Conservation (phyloP, 2,329 filamentous ascomycete genomes). For the Biscogniauxia sp. region DNA sequence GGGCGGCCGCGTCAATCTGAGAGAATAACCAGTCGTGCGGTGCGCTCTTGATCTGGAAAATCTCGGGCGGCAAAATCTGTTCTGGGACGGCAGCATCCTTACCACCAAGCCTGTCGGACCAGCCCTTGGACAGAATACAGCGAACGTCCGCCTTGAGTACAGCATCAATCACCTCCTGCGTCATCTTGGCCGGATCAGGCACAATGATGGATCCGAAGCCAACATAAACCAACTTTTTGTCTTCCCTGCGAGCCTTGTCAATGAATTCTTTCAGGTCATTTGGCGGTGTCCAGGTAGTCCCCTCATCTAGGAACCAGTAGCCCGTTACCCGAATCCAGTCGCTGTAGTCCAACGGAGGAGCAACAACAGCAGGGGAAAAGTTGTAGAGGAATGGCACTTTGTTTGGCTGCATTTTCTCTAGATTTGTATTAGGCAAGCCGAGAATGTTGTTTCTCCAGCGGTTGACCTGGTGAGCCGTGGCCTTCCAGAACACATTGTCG, state of each 20-base stretch:
- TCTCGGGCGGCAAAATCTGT: constrained; percentile 72
- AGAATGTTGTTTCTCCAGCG: constrained; percentile 83
- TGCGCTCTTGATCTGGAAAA: constrained; percentile 83
- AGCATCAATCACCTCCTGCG: constrained; percentile 87
- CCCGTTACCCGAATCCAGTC: constrained; percentile 98
- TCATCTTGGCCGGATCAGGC: constrained; percentile 82
- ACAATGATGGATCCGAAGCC: constrained; percentile 97
- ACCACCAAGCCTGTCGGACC: constrained; percentile 71
- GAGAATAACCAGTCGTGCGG: constrained; percentile 96
- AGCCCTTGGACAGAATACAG: constrained; percentile 93
- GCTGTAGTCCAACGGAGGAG: constrained; percentile 89
- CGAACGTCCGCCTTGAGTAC: constrained; percentile 89
- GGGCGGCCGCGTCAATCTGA: constrained; percentile 89
- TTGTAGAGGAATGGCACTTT: constrained; percentile 99
- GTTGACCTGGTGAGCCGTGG: constrained; percentile 88
- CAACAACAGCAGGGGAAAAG: constrained; percentile 91
- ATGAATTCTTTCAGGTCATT: constrained; percentile 79
- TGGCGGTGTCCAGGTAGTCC: constrained; percentile 66
- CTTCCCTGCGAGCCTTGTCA: constrained; percentile 71
- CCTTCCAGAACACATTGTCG: constrained; percentile 95
- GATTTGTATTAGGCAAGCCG: constrained; percentile 72
- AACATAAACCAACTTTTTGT: constrained; percentile 92
- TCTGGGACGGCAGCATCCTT: constrained; percentile 49
- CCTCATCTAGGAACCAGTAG: constrained; percentile 95
- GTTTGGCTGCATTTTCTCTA: constrained; percentile 92